Conservation (phyloP, 1,139 yeast species). For the Taiozyma sp. region DNA sequence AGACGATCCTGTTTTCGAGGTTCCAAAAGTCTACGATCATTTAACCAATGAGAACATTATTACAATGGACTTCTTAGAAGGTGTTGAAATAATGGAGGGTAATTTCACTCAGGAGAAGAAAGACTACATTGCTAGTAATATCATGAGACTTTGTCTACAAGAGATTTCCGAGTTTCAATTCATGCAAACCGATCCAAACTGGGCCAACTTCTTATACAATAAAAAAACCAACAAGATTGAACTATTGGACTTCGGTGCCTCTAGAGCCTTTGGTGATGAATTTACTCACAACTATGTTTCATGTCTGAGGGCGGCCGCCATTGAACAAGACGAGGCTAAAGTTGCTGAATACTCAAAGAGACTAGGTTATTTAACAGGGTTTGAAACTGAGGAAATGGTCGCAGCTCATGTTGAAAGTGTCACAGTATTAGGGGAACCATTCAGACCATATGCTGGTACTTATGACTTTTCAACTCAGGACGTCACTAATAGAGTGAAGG, state of each 20-base stretch:
- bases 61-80: slow-evolving; percentile 88
- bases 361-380: slow-evolving; percentile 88
- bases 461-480: slow-evolving; percentile 84
- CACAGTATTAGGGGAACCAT: slow-evolving; percentile 90
- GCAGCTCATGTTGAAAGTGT: slow-evolving; percentile 91
- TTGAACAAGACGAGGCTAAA: slow-evolving; percentile 56
- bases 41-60: slow-evolving; percentile 79
- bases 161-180: slow-evolving; percentile 83
- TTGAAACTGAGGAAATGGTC: slow-evolving; percentile 84
- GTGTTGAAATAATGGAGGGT: slow-evolving; percentile 77
- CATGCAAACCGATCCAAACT: slow-evolving; percentile 99
- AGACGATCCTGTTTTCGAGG: slow-evolving; percentile 73
- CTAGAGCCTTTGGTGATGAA: slow-evolving; percentile 67
- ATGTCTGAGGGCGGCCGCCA: slow-evolving; percentile 68
- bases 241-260: slow-evolving; percentile 92
- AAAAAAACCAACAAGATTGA: slow-evolving; percentile 63
- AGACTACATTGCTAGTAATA: slow-evolving; percentile 78
- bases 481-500: slow-evolving; percentile 87
- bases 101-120: slow-evolving; percentile 69
- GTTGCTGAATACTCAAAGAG: slow-evolving; percentile 64
- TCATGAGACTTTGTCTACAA: slow-evolving; percentile 80
- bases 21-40: slow-evolving; percentile 77
- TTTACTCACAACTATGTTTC: slow-evolving; percentile 69
- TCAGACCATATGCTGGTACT: slow-evolving; percentile 49
- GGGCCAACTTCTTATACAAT: slow-evolving; percentile 96